Evolutionary conservation across 2,329 filamentous ascomycete genomes (phyloP), one percentile per base, ranked within the genome.

Genomic region (Aspergillus glaucus): DNA sequence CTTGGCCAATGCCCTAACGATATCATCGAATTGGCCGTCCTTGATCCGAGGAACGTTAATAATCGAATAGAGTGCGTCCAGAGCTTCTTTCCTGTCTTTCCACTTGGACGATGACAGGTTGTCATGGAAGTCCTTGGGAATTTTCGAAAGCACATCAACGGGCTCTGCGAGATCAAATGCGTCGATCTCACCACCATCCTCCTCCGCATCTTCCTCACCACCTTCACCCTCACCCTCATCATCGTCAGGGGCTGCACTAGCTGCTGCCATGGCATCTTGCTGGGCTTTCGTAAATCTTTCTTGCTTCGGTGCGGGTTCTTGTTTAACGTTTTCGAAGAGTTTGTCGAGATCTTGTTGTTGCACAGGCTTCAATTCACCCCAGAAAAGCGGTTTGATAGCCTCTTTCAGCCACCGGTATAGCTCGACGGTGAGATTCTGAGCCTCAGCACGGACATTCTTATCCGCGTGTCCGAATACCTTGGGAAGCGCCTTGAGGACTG

Each of bases 321-420:
- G 80, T 67, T 95, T 96, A 64, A 96, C 81, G 60, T 88, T 90
- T 62, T 97, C 93, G 55, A 98, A 98, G 44, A 95, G 80, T 36
- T 91, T 87, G 63, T 98, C 94, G 49, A 98, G 74, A 63, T 98
- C 94, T 53, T 85, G 83, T 68, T 98, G 93, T 65, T 98, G 93
- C 0, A 95, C 92, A 0, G 92, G 87, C 67, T 98, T 98, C 52
- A 98, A 71, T 50, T 98, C 93, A 41, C 80, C 83, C 91, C 93
- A 98, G 67, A 98, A 97, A 70, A 97, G 86, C 34, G 92, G 89
- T 67, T 98, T 98, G 84, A 98, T 96, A 9, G 92, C 92, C 55
- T 98, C 93, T 57, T 92, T 87, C 30, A 98, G 77, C 93, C 94
- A 98, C 69, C 93, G 79, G 70, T 98, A 98, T 50, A 98, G 81